A percentile compares a stretch with the other conserved stretches of the same genome.
These are phyloP conservation scores for Penicillium sp. DNA, from an alignment of 2,329 filamentous ascomycete species.

Conservation along the genomic window DNA sequence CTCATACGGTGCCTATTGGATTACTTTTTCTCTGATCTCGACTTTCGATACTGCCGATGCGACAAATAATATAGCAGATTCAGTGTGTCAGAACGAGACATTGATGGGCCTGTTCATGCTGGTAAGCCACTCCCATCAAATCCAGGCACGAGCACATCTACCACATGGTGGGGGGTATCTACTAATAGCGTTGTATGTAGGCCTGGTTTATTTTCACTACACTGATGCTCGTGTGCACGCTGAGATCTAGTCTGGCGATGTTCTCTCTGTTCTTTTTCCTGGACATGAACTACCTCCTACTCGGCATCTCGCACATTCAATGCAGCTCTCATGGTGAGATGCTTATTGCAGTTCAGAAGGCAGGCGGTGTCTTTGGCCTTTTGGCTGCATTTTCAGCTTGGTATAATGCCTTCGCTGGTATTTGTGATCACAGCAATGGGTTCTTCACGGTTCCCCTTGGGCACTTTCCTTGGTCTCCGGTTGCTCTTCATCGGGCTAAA, in stretches of 20 bases:
- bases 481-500: conserved; percentile 2
- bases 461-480: conserved; percentile 22
- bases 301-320: conserved; percentile 18
- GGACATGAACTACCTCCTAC: conserved; percentile 23
- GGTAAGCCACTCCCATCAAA: conserved; percentile 7
- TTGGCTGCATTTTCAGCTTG: conserved; percentile 19
- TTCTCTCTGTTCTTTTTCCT: conserved; percentile 23
- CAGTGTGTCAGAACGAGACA: conserved; percentile 9
- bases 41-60: conserved; percentile 7
- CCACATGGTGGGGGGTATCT: neutral
- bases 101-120: conserved; percentile 20
- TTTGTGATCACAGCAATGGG: conserved; percentile 15
- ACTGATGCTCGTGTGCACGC: conserved; percentile 20
- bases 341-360: conserved; percentile 6
- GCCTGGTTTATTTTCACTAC: conserved; percentile 26
- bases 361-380: conserved; percentile 17
- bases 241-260: conserved; percentile 20
- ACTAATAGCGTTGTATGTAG: conserved; percentile 1
- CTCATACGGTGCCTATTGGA: conserved; percentile 23
- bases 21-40: conserved; percentile 16
- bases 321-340: conserved; percentile 6
- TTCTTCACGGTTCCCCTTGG: conserved; percentile 21
- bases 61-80: neutral
- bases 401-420: conserved; percentile 22
- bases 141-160: neutral